Percentiles rank a stretch among this genome's conserved stretches.
Conservation (phyloP, 2,329 filamentous ascomycete genomes). For the Aotearoamyces nothofagi region DNA sequence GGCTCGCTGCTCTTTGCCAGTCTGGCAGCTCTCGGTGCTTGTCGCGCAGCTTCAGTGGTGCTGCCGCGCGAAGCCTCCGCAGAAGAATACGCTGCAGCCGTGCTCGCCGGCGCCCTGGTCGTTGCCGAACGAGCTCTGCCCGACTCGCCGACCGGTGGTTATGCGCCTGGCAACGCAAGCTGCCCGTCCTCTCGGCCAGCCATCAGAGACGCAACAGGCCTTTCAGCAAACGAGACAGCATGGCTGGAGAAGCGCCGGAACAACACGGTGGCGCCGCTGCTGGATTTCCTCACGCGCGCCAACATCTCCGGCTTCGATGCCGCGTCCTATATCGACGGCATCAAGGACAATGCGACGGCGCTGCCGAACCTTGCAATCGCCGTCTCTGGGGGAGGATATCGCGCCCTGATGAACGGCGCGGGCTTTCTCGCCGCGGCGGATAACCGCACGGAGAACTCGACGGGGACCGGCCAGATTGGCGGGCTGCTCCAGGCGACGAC, state of each 20-base stretch:
- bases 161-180: slow-evolving; percentile 50
- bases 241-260: slow-evolving; percentile 62
- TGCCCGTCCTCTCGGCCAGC: slow-evolving; percentile 58
- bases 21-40: slow-evolving; percentile 4
- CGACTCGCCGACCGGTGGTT: slow-evolving; percentile 38
- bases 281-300: slow-evolving; percentile 53
- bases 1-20: too few species aligned
- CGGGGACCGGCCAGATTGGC: slow-evolving; percentile 51
- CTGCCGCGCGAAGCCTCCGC: slow-evolving; percentile 12
- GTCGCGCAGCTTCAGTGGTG: slow-evolving; percentile 3
- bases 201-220: slow-evolving; percentile 43
- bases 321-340: slow-evolving; percentile 49
- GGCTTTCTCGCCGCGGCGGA: slow-evolving; percentile 72
- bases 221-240: slow-evolving; percentile 55
- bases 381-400: slow-evolving; percentile 71
- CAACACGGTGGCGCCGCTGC: slow-evolving; percentile 63
- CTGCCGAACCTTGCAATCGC: slow-evolving; percentile 62
- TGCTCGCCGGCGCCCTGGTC: slow-evolving; percentile 8
- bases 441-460: slow-evolving; percentile 48
- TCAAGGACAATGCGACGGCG: slow-evolving; percentile 36
- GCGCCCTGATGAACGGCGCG: slow-evolving; percentile 73
- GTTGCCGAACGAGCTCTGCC: slow-evolving; percentile 15
- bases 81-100: slow-evolving; percentile 11
- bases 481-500: slow-evolving; percentile 70
- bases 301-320: slow-evolving; percentile 69